These are phyloP conservation scores for Coelastrella sp. DNA, from an alignment of 139 green algal species.

Conservation along the genomic window DNA sequence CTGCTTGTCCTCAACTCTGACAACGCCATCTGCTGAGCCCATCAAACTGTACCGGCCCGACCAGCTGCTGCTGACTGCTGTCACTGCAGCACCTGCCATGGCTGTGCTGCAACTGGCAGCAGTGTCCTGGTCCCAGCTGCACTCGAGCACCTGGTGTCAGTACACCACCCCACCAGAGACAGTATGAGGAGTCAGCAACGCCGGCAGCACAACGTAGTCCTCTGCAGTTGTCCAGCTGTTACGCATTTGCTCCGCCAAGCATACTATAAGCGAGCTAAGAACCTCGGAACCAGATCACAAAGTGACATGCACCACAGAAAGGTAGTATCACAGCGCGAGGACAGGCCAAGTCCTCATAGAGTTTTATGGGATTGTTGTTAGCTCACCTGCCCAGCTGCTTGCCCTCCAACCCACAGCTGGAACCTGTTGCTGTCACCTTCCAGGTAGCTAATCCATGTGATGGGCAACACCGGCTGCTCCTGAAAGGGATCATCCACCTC, in stretches of 20 bases:
- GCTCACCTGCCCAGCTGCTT: conserved; percentile 7
- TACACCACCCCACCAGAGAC: neutral
- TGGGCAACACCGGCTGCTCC: conserved; percentile 7
- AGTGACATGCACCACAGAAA: neutral
- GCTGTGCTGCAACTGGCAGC: conserved; percentile 9
- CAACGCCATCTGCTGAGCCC: conserved; percentile 10
- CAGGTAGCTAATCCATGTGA: neutral
- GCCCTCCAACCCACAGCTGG: conserved; percentile 21
- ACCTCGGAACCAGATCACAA: too few relatives aligned
- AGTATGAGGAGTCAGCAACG: neutral
- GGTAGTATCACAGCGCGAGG: too few relatives aligned
- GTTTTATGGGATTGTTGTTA: neutral
- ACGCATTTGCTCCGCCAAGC: too few relatives aligned
- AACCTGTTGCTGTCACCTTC: neutral
- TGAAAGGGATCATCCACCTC: neutral
- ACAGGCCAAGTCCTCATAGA: too few relatives aligned
- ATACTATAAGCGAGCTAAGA: too few relatives aligned
- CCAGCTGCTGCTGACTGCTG: conserved; percentile 22
- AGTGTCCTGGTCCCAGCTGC: conserved; percentile 4
- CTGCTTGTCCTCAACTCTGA: neutral
- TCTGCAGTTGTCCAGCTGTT: too few relatives aligned
- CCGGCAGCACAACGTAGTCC: too few relatives aligned
- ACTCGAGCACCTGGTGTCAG: conserved; percentile 49
- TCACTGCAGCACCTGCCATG: neutral
- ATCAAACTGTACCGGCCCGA: neutral